Evolutionary conservation across 2,329 filamentous ascomycete genomes (phyloP).

Genomic region (Tolypocladium album): DNA sequence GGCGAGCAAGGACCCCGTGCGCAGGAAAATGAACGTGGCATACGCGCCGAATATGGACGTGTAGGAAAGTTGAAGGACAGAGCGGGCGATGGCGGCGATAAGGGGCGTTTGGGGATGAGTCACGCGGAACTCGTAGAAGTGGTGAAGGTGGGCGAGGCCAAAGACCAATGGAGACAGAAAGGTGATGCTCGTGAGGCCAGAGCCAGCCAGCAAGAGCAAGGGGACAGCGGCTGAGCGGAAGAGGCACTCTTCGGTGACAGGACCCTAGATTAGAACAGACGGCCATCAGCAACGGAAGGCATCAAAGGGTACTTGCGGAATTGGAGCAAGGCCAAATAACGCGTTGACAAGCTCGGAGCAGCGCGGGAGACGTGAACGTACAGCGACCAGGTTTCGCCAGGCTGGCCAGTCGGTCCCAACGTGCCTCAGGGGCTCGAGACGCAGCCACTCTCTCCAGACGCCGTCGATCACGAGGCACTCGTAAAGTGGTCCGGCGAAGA

Average conservation of each 20-base stretch:
- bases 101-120: conserved; percentile 63
- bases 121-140: conserved; percentile 88
- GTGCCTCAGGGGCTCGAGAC: conserved; percentile 42
- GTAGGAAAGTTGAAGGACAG: conserved; percentile 76
- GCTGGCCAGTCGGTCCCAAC: conserved; percentile 64
- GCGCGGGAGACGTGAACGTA: conserved; percentile 31
- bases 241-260: conserved; percentile 84
- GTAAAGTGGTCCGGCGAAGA: conserved; percentile 80
- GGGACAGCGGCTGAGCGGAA: conserved; percentile 84
- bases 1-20: conserved; percentile 71
- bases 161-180: conserved; percentile 83
- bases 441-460: conserved; percentile 54
- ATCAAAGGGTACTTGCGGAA: neutral
- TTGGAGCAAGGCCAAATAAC: neutral
- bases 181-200: conserved; percentile 49
- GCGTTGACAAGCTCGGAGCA: neutral
- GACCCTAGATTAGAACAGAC: conserved; percentile 44
- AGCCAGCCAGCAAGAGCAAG: conserved; percentile 62
- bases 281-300: neutral
- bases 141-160: conserved; percentile 86
- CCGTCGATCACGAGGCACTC: conserved; percentile 66
- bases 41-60: conserved; percentile 92
- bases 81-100: conserved; percentile 54
- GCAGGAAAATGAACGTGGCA: conserved; percentile 77
- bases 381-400: conserved; percentile 80